These are phyloP conservation scores for Candida tropicalis DNA, from an alignment of 1,139 yeast genomes.

Conservation along the genomic window DNA sequence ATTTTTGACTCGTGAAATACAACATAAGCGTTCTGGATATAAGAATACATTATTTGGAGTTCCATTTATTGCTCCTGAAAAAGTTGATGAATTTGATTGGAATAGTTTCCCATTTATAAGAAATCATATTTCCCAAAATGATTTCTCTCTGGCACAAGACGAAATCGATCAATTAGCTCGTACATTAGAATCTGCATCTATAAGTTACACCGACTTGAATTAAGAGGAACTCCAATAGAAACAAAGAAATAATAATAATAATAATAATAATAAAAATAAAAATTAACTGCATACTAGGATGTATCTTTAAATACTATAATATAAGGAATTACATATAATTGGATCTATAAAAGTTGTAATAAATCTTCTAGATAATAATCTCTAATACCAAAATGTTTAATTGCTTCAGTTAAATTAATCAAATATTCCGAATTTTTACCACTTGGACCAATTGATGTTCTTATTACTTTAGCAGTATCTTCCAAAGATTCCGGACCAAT, in stretches of 20 bases:
- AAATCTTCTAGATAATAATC: conserved; percentile 45
- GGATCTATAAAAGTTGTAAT: conserved; percentile 14
- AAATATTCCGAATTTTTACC: conserved; percentile 81
- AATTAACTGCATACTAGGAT: neutral
- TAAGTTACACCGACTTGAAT: conserved; percentile 14
- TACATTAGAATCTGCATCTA: conserved; percentile 29
- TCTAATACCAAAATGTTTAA: conserved; percentile 47
- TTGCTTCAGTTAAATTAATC: conserved; percentile 52
- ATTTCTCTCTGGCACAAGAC: conserved; percentile 58
- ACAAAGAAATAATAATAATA: no score
- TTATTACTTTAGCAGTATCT: conserved; percentile 63
- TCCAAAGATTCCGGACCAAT: conserved; percentile 72
- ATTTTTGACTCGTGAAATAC: conserved; percentile 49
- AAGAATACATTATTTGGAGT: conserved; percentile 74
- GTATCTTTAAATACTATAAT: no score
- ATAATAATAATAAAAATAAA: neutral
- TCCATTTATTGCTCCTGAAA: conserved; percentile 55
- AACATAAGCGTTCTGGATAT: conserved; percentile 64
- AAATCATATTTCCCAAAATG: conserved; percentile 56
- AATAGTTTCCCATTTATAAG: conserved; percentile 77
- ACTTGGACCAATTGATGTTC: conserved; percentile 68
- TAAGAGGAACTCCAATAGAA: neutral
- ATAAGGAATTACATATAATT: no score
- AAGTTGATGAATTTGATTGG: conserved; percentile 44
- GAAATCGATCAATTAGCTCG: conserved; percentile 54